phyloP scores from a whole-genome alignment of 306 rosid species.

The Castanopsis chinensis region DNA sequence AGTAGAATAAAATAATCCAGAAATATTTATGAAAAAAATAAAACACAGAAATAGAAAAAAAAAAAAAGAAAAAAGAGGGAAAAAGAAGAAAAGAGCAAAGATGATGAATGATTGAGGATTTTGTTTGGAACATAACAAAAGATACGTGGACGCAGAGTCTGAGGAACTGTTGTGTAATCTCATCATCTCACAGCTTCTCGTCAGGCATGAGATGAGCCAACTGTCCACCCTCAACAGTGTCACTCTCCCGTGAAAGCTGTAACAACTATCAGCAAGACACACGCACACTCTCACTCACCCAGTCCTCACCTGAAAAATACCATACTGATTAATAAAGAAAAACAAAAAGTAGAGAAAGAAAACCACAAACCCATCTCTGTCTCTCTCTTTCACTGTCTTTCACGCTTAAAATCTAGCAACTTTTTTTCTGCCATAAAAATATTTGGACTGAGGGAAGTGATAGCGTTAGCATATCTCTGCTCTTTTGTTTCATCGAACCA shows the following conservation, averaged over 20 bases:
- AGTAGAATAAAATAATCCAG: no score
- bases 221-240: background rate
- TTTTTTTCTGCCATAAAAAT: conserved; percentile 17
- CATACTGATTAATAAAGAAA: background rate
- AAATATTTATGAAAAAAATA: no score
- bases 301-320: background rate
- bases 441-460: conserved; percentile 20
- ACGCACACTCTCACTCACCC: background rate
- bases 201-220: background rate
- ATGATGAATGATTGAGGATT: background rate
- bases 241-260: background rate
- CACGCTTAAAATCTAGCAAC: background rate
- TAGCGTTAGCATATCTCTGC: background rate
- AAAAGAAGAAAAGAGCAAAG: no score
- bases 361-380: conserved; percentile 12
- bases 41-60: no score
- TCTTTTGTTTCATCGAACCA: conserved; percentile 11
- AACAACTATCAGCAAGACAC: background rate
- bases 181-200: no score
- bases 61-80: no score
- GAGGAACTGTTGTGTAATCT: no score
- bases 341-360: no score
- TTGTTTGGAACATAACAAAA: background rate
- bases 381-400: conserved; percentile 4
- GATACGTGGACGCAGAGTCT: background rate